phyloP scores from a whole-genome alignment of 2,329 filamentous ascomycete species.

The Pseudogymnoascus destructans region DNA sequence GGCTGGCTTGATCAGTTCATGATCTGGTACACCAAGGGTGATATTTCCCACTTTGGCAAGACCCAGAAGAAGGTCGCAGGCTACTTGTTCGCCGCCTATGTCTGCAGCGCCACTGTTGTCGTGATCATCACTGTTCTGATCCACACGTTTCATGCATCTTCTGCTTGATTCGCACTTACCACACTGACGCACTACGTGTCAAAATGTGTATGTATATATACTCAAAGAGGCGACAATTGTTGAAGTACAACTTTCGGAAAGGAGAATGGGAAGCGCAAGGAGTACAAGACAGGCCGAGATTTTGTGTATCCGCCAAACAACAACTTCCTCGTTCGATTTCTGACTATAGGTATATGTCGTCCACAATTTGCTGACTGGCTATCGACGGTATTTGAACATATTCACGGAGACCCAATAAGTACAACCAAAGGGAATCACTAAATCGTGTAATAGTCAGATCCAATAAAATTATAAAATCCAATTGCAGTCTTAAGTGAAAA shows the following conservation, averaged over 20 bases:
- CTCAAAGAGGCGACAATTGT: constrained; percentile 1
- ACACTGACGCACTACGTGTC: neutral
- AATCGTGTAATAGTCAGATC: constrained; percentile 5
- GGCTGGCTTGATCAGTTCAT: constrained; percentile 21
- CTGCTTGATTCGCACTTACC: neutral
- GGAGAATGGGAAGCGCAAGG: neutral
- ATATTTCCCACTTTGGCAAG: constrained; percentile 17
- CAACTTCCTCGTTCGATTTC: neutral
- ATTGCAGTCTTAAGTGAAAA: neutral
- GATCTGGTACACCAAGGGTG: constrained; percentile 19
- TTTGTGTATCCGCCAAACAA: neutral
- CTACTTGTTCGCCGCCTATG: neutral
- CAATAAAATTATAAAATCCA: constrained; percentile 6
- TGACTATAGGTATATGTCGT: neutral
- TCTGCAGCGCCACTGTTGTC: neutral
- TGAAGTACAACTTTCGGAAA: constrained; percentile 3
- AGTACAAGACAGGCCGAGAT: neutral
- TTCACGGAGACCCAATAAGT: neutral
- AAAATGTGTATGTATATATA: neutral
- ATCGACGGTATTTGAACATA: constrained; percentile 1
- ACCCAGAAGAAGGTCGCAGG: constrained; percentile 16
- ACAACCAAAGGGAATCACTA: neutral
- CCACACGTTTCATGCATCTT: neutral
- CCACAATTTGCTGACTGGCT: constrained; percentile 6
- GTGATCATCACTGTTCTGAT: neutral